A percentile compares a stretch with the other conserved stretches of the same genome.
phyloP scores from a whole-genome alignment of 441 rosid genomes.

The Manihot esculenta region DNA sequence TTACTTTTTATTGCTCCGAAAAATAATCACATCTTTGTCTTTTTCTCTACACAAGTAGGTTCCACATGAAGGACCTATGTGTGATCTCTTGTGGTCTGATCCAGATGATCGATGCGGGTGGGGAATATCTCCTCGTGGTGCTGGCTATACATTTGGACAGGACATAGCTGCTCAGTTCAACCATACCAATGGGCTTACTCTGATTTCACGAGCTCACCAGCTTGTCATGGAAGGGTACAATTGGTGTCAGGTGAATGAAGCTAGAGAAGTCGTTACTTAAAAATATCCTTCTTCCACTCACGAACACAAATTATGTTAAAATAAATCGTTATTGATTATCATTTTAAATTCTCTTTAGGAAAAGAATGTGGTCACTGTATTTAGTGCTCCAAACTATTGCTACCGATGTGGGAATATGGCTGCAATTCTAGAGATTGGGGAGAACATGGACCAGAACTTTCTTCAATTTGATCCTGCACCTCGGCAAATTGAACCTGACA shows the following conservation, averaged over 20 bases:
- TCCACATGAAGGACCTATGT: conserved; percentile 99
- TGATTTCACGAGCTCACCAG: conserved; percentile 97
- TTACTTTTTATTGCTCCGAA: background rate
- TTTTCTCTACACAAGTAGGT: conserved; percentile 48
- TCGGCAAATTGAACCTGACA: conserved; percentile 91
- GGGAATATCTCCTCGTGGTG: conserved; percentile 99
- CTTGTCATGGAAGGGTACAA: conserved; percentile 99
- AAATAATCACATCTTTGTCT: conserved; percentile 1
- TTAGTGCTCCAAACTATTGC: conserved; percentile 98
- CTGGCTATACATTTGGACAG: conserved; percentile 98
- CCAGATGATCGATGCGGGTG: conserved; percentile 99
- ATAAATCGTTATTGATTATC: background rate
- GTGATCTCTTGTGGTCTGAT: conserved; percentile 97
- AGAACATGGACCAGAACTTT: conserved; percentile 97
- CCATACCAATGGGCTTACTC: conserved; percentile 81
- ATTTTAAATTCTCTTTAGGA: conserved; percentile 43
- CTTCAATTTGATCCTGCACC: conserved; percentile 99
- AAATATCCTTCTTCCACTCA: background rate
- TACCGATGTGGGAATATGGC: conserved; percentile 99
- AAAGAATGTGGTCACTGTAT: conserved; percentile 94
- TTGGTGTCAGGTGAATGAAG: conserved; percentile 83
- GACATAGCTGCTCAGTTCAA: conserved; percentile 85
- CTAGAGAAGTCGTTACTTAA: background rate
- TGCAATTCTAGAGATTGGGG: conserved; percentile 95
- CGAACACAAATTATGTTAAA: background rate